Base-by-base conservation (phyloP, 2,329 filamentous ascomycete genomes). In the Fusarium sp. region DNA sequence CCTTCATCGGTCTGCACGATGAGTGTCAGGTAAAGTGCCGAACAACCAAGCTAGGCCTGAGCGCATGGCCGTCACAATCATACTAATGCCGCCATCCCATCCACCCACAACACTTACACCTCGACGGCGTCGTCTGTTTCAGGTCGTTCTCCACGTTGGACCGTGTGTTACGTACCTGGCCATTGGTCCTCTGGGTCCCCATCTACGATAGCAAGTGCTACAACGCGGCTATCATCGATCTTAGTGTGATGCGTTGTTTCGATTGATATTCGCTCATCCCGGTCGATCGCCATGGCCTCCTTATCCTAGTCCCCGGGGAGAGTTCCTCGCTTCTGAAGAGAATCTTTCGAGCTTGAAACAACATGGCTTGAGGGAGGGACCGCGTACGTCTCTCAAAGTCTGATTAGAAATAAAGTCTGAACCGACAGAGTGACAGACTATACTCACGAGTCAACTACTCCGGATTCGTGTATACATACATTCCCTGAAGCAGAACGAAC, bases 81-180 rank as follows among this genome's bases (percentile, higher is more conserved):
- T 59, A 41, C 56, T 36, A 58, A 57, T 68, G 45, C 60, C 62
- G 61, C 62, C 41, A 55, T 63, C 66, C 49, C 61, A 74, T 64
- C 36, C 62, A 36, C 45, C 36, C 51, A 42, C 45, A 66, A n/a
- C 39, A 49, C 62, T 73, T 66, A 54, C 58, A 66, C 56, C 44
- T 59, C 38, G 66, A 75, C 67, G 59, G 66, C 66, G 63, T 75
- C 66, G 58, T 69, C 61, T 64, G 75, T 77, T 77, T 77, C 75
- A 77, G 75, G 75, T 77, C 60, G 62, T 59, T 74, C 65, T 77
- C 69, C 70, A 58, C 61, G 63, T 75, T 73, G 69, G 64, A 66
- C 66, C 66, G 66, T 77, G 72, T 76, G 73, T 63, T 65, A 72
- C 64, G 52, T 66, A 51, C 47, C 49, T 41, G 41, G 36, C 36